Conservation (phyloP, 352 stramenopile species). For the Labyrinthula sp. region DNA sequence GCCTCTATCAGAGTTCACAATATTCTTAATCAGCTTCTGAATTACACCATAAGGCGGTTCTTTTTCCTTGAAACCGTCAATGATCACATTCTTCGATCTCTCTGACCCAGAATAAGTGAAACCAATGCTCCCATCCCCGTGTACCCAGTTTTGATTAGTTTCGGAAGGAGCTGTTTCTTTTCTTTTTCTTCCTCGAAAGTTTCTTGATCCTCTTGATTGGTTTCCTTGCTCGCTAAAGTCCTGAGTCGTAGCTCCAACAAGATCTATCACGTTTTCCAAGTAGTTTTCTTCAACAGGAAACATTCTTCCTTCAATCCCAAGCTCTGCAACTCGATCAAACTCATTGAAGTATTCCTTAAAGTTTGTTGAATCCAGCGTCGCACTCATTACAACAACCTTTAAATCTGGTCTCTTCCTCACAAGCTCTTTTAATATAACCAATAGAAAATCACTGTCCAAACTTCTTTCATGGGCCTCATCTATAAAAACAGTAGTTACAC, state of each 20-base stretch:
- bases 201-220: conserved; percentile 1
- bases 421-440: conserved; percentile 63
- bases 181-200: neutral
- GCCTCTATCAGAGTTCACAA: conserved; percentile 30
- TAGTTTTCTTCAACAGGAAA: conserved; percentile 82
- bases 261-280: conserved; percentile 69
- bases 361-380: conserved; percentile 73
- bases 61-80: conserved; percentile 19
- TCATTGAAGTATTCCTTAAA: conserved; percentile 77
- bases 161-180: neutral
- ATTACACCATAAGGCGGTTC: conserved; percentile 15
- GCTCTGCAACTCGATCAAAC: neutral
- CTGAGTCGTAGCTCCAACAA: neutral
- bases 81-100: neutral
- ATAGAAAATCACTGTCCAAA: conserved; percentile 81
- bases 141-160: neutral
- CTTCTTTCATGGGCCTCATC: conserved; percentile 93
- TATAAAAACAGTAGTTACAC: conserved; percentile 85
- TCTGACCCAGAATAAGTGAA: neutral
- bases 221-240: neutral
- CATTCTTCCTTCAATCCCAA: conserved; percentile 32
- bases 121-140: neutral
- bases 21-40: conserved; percentile 2
- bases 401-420: conserved; percentile 28
- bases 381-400: conserved; percentile 69